Evolutionary conservation across 2,329 filamentous ascomycete genomes (phyloP).

Genomic region (Thelonectria rubi): DNA sequence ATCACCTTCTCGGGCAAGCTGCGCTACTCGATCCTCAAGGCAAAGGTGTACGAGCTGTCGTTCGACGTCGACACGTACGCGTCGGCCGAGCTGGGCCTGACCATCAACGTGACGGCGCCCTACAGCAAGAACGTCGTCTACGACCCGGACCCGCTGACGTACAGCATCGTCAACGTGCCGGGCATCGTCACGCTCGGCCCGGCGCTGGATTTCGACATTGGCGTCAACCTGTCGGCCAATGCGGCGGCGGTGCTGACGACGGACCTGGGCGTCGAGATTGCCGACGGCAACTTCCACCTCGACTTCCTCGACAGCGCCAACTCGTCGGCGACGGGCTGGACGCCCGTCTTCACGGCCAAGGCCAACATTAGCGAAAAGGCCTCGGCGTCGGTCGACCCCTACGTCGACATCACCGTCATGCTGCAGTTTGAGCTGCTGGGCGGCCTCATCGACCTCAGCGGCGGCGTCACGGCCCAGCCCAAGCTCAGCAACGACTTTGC

Average conservation of each 20-base stretch:
- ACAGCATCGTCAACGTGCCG: conserved; percentile 51
- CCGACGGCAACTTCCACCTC: conserved; percentile 50
- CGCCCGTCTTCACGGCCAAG: conserved; percentile 47
- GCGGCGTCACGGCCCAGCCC: conserved; percentile 50
- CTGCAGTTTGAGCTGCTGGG: conserved; percentile 49
- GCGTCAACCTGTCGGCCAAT: conserved; percentile 48
- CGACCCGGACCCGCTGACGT: conserved; percentile 48
- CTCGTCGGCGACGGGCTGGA: conserved; percentile 48
- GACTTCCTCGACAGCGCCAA: conserved; percentile 47
- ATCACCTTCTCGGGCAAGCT: conserved; percentile 54
- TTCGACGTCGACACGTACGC: conserved; percentile 54
- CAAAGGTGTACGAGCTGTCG: conserved; percentile 48
- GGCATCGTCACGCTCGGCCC: conserved; percentile 52
- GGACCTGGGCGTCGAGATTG: conserved; percentile 45
- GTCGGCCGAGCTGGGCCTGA: conserved; percentile 48
- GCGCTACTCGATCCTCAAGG: conserved; percentile 50
- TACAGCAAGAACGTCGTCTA: conserved; percentile 49
- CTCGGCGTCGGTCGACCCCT: conserved; percentile 46
- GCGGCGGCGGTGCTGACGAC: conserved; percentile 46
- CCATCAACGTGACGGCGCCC: conserved; percentile 46
- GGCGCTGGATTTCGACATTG: conserved; percentile 49
- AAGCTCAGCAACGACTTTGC: conserved; percentile 50
- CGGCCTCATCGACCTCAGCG: conserved; percentile 47
- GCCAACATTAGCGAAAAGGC: conserved; percentile 47
- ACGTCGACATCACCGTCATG: conserved; percentile 50